Base-by-base conservation (phyloP, 139 green algal genomes). In the Closterium sp. region DNA sequence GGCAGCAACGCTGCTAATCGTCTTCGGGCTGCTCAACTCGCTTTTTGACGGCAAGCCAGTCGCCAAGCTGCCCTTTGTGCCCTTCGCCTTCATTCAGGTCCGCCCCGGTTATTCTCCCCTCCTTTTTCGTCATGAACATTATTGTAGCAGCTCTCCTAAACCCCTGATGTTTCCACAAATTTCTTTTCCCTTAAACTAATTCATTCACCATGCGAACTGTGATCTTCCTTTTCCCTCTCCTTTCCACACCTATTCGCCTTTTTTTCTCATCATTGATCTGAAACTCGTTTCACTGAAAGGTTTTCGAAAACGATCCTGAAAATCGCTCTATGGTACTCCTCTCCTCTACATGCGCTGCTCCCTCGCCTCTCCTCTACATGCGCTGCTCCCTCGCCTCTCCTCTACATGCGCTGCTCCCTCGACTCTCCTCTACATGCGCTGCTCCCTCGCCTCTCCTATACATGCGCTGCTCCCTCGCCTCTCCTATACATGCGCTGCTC, bases 321-420 rank as follows among this genome's bases (percentile, higher is more conserved):
- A 93, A 88, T 50, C 38, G 88, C 79, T 50, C 92, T 11, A 94
- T 94, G 92, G 89, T 93, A 27, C 93, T 94, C 45, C 34, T 94
- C 21, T 94, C 88, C 93, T 30, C 93, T 94, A 93, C 89, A 90
- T 93, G 89, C 92, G 90, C 22, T 94, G 88, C 38, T 42, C 38
- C 38, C 38, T 50, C 38, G 13, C 38, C 38, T 13, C 38, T 42
- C 38, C 31, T 94, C 10, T 94, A 94, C 88, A 90, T 92, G 88
- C 91, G 93, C 17, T 94, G 91, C n/a, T 32, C n/a, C n/a, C n/a
- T n/a, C n/a, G n/a, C n/a, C n/a, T n/a, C n/a, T n/a, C n/a, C n/a
- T n/a, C n/a, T n/a, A n/a, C n/a, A n/a, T n/a, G n/a, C n/a, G 93
- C 88, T 94, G 91, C 73, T 31, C 91, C 45, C 93, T 94, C n/a